Evolutionary conservation across 192 early-diverging fungal genomes (phyloP).

Genomic region (Pilaira anomala): DNA sequence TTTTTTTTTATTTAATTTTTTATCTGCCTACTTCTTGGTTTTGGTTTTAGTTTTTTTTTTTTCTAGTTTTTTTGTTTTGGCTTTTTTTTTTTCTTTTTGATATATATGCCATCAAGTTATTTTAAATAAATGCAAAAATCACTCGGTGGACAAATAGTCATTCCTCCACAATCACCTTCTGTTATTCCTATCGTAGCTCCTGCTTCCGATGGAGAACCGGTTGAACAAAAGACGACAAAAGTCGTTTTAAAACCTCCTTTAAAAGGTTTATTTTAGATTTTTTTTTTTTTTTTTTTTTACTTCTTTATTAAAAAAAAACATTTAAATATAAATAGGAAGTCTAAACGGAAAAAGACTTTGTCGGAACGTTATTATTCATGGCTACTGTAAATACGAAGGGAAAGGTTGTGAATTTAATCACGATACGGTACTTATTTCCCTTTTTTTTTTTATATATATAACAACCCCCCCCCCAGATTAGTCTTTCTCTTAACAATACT

Average conservation of each 20-base stretch:
- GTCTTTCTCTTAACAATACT: neutral
- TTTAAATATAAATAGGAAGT: constrained; percentile 7
- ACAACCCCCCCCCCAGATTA: no score
- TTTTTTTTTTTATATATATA: neutral
- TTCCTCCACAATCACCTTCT: constrained; percentile 15
- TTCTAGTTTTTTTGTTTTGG: neutral
- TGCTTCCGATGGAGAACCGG: neutral
- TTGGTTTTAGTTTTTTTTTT: neutral
- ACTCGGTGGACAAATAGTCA: constrained; percentile 20
- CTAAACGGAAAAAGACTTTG: constrained; percentile 47
- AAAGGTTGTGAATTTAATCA: constrained; percentile 85
- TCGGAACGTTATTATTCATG: constrained; percentile 80
- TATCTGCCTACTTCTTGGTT: no score
- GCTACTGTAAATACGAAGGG: constrained; percentile 79
- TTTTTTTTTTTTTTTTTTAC: neutral
- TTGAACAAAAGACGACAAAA: neutral
- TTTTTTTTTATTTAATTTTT: no score
- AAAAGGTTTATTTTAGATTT: neutral
- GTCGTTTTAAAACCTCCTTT: constrained; percentile 10
- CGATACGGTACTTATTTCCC: constrained; percentile 47
- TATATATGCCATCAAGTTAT: neutral
- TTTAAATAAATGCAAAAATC: constrained; percentile 10
- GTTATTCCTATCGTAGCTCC: constrained; percentile 23
- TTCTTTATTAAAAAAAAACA: neutral
- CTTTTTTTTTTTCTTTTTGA: neutral